Percentiles rank a stretch among this genome's conserved stretches.
Evolutionary conservation across 106 monocot species (phyloP).

Genomic region (Dendrobium catenatum): DNA sequence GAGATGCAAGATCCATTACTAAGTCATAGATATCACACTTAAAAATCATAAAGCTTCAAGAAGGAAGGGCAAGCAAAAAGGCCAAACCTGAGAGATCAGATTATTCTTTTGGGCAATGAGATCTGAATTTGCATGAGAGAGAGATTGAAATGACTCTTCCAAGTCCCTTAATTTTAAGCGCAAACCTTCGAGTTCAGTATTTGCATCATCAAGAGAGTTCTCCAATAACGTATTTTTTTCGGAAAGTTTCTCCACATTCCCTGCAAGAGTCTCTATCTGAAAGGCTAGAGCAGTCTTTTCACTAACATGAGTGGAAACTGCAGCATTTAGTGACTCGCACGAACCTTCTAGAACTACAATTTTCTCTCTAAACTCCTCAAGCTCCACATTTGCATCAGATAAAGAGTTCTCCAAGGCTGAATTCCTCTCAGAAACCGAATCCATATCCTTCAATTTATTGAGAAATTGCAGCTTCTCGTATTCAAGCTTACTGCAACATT

Average conservation of each 20-base stretch:
- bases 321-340: slow-evolving; percentile 9
- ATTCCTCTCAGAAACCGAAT: slow-evolving; percentile 22
- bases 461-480: slow-evolving; percentile 32
- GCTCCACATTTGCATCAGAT: slow-evolving; percentile 38
- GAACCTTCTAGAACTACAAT: slow-evolving; percentile 21
- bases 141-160: slow-evolving; percentile 28
- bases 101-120: slow-evolving; percentile 31
- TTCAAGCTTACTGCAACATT: slow-evolving; percentile 31
- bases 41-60: background rate
- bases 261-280: slow-evolving; percentile 20
- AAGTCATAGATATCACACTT: slow-evolving; percentile 2
- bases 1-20: background rate
- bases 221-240: slow-evolving; percentile 34
- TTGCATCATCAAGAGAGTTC: slow-evolving; percentile 29
- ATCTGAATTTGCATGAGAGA: slow-evolving; percentile 19
- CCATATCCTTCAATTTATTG: slow-evolving; percentile 27
- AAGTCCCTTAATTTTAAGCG: slow-evolving; percentile 25
- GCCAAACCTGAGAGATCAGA: slow-evolving; percentile 27
- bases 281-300: slow-evolving; percentile 30
- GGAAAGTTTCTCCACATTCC: slow-evolving; percentile 22
- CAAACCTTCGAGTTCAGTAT: slow-evolving; percentile 30
- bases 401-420: slow-evolving; percentile 32
- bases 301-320: slow-evolving; percentile 17
- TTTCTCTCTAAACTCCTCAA: slow-evolving; percentile 29
- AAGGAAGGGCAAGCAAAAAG: background rate